Evolutionary conservation across 768 basidiomycete species (phyloP).

Genomic region (Russula ochroleuca): DNA sequence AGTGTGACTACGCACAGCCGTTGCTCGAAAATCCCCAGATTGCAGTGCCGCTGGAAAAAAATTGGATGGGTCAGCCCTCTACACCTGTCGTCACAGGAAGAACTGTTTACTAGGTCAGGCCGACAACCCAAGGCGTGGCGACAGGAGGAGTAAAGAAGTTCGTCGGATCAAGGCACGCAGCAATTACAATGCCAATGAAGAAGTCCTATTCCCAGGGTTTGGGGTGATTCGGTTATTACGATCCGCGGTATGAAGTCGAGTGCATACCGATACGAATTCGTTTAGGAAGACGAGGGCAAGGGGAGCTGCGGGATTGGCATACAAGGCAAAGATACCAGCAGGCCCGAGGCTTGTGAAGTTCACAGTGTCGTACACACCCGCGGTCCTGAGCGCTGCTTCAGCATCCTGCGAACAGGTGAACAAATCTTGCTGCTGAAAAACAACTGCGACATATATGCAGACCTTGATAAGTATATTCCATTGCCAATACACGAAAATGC

Average conservation of each 20-base stretch:
- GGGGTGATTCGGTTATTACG: background rate
- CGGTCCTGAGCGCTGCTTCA: conserved; percentile 34
- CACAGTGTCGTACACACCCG: conserved; percentile 31
- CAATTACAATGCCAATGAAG: conserved; percentile 30
- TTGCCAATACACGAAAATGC: conserved; percentile 33
- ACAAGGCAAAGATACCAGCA: conserved; percentile 41
- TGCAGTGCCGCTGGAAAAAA: conserved; percentile 21
- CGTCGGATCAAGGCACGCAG: conserved; percentile 31
- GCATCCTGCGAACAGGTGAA: conserved; percentile 21
- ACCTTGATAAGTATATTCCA: conserved; percentile 28
- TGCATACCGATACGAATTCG: conserved; percentile 38
- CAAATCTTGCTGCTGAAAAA: background rate
- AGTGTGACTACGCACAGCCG: conserved; percentile 27
- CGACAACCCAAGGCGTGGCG: conserved; percentile 30
- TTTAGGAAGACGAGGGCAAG: conserved; percentile 38
- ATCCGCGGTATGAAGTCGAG: background rate
- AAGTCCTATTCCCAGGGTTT: conserved; percentile 26
- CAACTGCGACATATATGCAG: background rate
- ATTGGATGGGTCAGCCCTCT: background rate
- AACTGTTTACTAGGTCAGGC: conserved; percentile 29
- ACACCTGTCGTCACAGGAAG: background rate
- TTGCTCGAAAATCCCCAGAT: conserved; percentile 32
- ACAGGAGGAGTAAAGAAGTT: conserved; percentile 32
- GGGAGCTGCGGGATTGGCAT: conserved; percentile 34
- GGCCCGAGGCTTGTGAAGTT: conserved; percentile 39